Conservation (phyloP, 2,329 filamentous ascomycete species). For the Didymella exigua region DNA sequence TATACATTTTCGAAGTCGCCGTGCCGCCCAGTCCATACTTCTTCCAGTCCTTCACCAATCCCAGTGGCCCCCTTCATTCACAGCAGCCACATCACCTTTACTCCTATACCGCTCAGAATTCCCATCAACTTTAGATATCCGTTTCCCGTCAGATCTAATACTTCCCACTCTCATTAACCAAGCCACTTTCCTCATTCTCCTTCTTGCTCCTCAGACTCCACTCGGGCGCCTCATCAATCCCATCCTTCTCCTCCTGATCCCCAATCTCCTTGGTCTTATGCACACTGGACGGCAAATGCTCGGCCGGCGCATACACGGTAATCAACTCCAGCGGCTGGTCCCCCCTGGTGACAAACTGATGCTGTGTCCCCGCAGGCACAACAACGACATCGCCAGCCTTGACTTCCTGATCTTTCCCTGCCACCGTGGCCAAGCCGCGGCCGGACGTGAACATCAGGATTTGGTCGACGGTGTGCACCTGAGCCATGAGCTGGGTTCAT, state of each 20-base stretch:
- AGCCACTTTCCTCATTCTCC: slow-evolving; percentile 62
- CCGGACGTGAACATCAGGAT: slow-evolving; percentile 69
- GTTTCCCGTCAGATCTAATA: slow-evolving; percentile 23
- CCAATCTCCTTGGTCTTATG: slow-evolving; percentile 69
- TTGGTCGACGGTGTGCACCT: slow-evolving; percentile 66
- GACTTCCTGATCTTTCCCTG: slow-evolving; percentile 62
- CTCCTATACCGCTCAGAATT: too few relatives aligned
- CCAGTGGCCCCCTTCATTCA: too few relatives aligned
- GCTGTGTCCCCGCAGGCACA: slow-evolving; percentile 68
- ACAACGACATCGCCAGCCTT: slow-evolving; percentile 64
- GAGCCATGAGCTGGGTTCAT: neutral
- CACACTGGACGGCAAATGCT: slow-evolving; percentile 64
- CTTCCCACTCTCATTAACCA: slow-evolving; percentile 55
- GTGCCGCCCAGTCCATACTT: too few relatives aligned
- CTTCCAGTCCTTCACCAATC: too few relatives aligned
- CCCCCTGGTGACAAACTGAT: slow-evolving; percentile 69
- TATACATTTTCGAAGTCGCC: too few relatives aligned
- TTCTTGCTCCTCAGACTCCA: slow-evolving; percentile 64
- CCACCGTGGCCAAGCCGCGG: slow-evolving; percentile 62
- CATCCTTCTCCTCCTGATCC: slow-evolving; percentile 66
- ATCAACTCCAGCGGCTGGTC: slow-evolving; percentile 65
- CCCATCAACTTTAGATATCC: too few relatives aligned
- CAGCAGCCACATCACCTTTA: too few relatives aligned
- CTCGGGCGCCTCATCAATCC: slow-evolving; percentile 64
- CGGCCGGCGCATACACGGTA: slow-evolving; percentile 67